These are phyloP conservation scores for Tubosaeta sp. DNA, from an alignment of 768 basidiomycete genomes.

Conservation along the genomic window DNA sequence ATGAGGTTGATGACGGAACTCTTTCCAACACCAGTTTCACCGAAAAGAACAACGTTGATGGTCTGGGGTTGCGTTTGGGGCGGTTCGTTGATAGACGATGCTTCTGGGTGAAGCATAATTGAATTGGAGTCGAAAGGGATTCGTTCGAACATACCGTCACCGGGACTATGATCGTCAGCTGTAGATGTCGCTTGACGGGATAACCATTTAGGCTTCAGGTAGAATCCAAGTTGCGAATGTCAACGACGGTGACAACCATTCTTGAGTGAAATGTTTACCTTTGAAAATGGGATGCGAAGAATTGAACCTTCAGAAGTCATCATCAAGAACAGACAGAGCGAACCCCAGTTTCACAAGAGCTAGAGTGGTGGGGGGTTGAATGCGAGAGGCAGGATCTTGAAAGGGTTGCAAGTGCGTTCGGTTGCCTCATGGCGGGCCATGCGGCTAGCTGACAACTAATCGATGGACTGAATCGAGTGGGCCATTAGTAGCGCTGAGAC, in stretches of 20 bases:
- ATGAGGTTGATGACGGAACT: too few species aligned
- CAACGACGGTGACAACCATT: neutral
- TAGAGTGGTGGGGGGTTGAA: slow-evolving; percentile 7
- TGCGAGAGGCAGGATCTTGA: neutral
- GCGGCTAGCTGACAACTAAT: slow-evolving; percentile 11
- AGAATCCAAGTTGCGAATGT: slow-evolving; percentile 2
- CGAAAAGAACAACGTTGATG: slow-evolving; percentile 39
- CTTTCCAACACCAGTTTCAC: too few species aligned
- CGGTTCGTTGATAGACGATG: neutral
- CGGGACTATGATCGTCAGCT: neutral
- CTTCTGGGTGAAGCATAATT: slow-evolving; percentile 3
- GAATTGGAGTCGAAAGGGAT: slow-evolving; percentile 1
- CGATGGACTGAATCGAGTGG: slow-evolving; percentile 3
- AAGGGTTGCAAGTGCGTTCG: slow-evolving; percentile 3
- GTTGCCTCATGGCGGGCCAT: slow-evolving; percentile 24
- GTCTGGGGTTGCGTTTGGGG: neutral
- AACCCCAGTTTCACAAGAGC: slow-evolving; percentile 3
- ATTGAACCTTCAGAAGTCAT: slow-evolving; percentile 6
- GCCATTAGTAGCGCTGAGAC: neutral
- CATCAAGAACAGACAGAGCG: neutral
- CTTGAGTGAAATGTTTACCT: slow-evolving; percentile 7
- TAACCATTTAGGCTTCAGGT: slow-evolving; percentile 2
- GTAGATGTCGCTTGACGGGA: neutral
- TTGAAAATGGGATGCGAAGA: neutral
- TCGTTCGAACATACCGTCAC: slow-evolving; percentile 8